Base-by-base conservation (phyloP, 495 filamentous ascomycete genomes). In the Hypoxylon fragiforme region DNA sequence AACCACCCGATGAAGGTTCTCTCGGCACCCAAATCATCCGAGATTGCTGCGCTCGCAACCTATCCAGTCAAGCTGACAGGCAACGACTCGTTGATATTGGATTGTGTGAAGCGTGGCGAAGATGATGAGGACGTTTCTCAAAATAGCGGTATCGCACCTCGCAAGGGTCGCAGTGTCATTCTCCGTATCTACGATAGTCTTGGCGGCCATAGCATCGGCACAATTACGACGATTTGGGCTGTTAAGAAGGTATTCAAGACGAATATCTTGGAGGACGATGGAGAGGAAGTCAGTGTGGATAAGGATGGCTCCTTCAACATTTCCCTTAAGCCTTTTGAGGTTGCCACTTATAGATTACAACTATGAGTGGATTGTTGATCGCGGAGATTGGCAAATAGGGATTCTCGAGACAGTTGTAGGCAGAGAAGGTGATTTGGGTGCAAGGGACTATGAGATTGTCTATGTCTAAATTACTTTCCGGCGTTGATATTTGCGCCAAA, bases 61-160 rank as follows among this genome's bases (percentile, higher is more conserved):
- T 69, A 73, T 14, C 73, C 81, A 3, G 72, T 92, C 12, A 74
- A 77, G 26, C 68, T 91, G 0, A 75, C 70, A 2, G 78, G 80
- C 15, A 75, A 82, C 16, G 66, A 76, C 9, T 82, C 85, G 6
- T 71, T 96, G 14, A 73, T 96, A 16, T 75, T 96, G 4, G 91
- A 96, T 64, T 85, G 82, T 12, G 76, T 96, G 58, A 96, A 96
- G 78, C 85, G 94, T 45, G 94, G 91, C 18, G 95, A 97, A 71
- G 94, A 98, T 60, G 94, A 98, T 59, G 90, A 89, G 67, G 94
- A 96, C 62, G 83, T 96, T 12, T 87, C 83, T 19, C 72, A 78
- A 2, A 62, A 67, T n/a, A 87, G 83, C 21, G 86, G 85, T n/a
- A 66, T 95, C 28, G 78, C 84, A 7, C 74, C 71, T 28, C 80